Conservation (phyloP, 306 rosid genomes). For the Pachyrhizus erosus region DNA sequence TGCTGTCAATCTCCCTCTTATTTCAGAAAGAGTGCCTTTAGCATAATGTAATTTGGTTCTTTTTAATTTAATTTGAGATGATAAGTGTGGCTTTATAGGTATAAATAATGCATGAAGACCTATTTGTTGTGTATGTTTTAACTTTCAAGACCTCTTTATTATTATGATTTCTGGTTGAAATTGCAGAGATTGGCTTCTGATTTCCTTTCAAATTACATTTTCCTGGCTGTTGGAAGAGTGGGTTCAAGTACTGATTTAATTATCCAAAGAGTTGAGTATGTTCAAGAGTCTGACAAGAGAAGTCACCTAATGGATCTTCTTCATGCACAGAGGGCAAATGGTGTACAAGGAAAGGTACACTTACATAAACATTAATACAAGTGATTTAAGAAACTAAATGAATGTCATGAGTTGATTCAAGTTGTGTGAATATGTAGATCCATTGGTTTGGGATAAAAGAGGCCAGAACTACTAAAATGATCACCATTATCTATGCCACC, state of each 20-base stretch:
- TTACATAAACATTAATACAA: not conserved
- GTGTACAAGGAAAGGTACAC: constrained; percentile 71
- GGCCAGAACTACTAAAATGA: not conserved
- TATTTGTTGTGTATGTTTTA: not conserved
- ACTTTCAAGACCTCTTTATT: not conserved
- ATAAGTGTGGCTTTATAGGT: not conserved
- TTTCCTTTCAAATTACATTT: constrained; percentile 74
- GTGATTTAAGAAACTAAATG: not conserved
- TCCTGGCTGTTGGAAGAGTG: constrained; percentile 90
- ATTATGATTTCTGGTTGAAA: constrained; percentile 24
- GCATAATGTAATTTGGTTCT: not conserved
- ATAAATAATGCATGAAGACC: not conserved
- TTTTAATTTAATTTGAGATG: not conserved
- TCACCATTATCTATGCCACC: not conserved
- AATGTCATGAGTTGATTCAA: not conserved
- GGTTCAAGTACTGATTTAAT: constrained; percentile 90
- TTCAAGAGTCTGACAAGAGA: constrained; percentile 83
- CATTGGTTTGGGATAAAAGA: not conserved
- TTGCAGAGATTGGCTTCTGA: constrained; percentile 87
- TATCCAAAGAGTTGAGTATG: constrained; percentile 82
- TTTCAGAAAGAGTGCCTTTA: not conserved
- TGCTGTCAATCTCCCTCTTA: not conserved
- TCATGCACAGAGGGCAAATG: constrained; percentile 86
- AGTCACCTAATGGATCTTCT: constrained; percentile 95
- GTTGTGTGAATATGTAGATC: not conserved